Evolutionary conservation across 352 stramenopile genomes (phyloP), one percentile per base, ranked within the genome.

Genomic region (Pythium aquatile): DNA sequence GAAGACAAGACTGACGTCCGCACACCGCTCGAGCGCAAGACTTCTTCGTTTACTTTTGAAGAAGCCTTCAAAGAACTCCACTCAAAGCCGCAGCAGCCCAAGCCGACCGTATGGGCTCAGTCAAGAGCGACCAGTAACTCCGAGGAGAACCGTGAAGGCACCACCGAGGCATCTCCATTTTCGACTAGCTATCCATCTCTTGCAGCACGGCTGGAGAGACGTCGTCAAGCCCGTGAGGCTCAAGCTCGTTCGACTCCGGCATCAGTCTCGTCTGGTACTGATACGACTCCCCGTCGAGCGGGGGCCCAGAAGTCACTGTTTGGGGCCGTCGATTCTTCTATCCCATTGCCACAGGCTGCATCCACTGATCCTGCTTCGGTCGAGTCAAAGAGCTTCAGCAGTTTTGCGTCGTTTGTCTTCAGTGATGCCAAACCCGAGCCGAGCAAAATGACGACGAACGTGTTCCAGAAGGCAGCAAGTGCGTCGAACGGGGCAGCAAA

Each of bases 41-140:
- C 48, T 13, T 39, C 49, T 28, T 64, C 63, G 28, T 69, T 69
- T 32, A 63, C 63, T 5, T 69, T 69, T n/a, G 55, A 63, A 24
- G 30, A n/a, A 28, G 63, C 63, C 2, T 69, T 69, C 49, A 63
- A 64, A n/a, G 63, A 69, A 4, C 60, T 60, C 24, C n/a, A 61
- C 11, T 8, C 32, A 14, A 48, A 52, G 6, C 37, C 39, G 29
- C 56, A 24, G 5, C 16, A 32, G 24, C 58, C 28, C 33, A 33
- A 46, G 9, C 26, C 39, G 37, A 9, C 32, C 7, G 10, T 28
- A 20, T 5, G 13, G 20, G 10, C 48, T 11, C 10, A 24, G 39
- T 55, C 48, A 37, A 55, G 4, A 8, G 8, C 20, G 5, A 54
- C 8, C 14, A 54, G 29, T 24, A 37, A 26, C 1, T 7, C 48